Conservation (phyloP, 352 stramenopile genomes). For the Phytopythium cucurbitacearum region DNA sequence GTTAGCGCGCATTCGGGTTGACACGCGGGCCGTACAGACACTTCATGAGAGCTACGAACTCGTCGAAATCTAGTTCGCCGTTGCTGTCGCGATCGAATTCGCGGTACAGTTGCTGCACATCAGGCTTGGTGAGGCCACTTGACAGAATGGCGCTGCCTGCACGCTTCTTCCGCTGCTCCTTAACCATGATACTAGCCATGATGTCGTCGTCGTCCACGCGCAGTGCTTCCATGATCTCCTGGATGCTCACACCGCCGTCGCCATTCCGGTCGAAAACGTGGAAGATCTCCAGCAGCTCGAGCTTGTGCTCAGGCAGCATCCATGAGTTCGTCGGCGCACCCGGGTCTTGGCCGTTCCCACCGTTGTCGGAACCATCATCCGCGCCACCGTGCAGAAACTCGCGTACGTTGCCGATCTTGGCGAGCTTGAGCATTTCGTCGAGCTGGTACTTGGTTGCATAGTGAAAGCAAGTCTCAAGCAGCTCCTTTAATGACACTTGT, state of each 20-base stretch:
- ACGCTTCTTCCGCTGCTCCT: constrained; percentile 18
- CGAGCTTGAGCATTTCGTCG: constrained; percentile 66
- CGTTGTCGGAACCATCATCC: constrained; percentile 1
- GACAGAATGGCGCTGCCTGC: constrained; percentile 12
- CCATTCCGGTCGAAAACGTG: constrained; percentile 66
- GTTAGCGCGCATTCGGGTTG: neutral
- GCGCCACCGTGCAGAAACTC: constrained; percentile 29
- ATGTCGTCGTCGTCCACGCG: constrained; percentile 65
- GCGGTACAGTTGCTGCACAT: constrained; percentile 49
- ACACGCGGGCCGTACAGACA: constrained; percentile 25
- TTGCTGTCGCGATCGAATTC: constrained; percentile 53
- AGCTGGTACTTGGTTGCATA: constrained; percentile 55
- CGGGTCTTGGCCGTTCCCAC: neutral
- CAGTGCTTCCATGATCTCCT: constrained; percentile 72
- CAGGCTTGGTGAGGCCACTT: constrained; percentile 49
- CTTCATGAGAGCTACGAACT: constrained; percentile 63
- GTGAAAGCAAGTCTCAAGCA: constrained; percentile 64
- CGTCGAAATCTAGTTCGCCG: constrained; percentile 55
- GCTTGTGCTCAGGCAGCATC: constrained; percentile 28
- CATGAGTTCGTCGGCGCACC: neutral
- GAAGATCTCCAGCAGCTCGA: constrained; percentile 59
- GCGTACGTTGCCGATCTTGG: constrained; percentile 56
- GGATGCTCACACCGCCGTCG: constrained; percentile 56
- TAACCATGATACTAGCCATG: constrained; percentile 33
- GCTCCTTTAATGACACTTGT: constrained; percentile 47